phyloP scores from a whole-genome alignment of 2,329 filamentous ascomycete species.

The Penicillium sp. region DNA sequence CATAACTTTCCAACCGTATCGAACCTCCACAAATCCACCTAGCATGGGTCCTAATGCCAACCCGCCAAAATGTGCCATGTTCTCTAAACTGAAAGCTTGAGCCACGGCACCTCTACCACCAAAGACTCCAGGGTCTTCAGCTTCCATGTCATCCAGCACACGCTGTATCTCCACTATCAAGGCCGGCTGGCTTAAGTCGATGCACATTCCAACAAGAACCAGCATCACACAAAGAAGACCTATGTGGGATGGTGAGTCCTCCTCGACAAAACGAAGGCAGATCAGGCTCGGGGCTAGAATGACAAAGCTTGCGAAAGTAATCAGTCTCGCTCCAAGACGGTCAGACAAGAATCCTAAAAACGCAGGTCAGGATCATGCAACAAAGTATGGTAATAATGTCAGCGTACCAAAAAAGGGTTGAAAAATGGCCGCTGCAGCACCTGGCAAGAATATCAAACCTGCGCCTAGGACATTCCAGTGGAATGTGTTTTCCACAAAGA shows the following conservation, averaged over 20 bases:
- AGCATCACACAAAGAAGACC: constrained; percentile 63
- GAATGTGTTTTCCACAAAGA: constrained; percentile 54
- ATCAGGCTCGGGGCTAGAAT: constrained; percentile 58
- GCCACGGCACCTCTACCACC: constrained; percentile 52
- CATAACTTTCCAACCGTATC: constrained; percentile 27
- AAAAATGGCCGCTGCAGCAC: constrained; percentile 59
- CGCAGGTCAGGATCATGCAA: constrained; percentile 16
- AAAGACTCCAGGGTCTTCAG: constrained; percentile 67
- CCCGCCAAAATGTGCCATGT: constrained; percentile 58
- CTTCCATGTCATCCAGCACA: constrained; percentile 51
- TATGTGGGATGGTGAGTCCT: constrained; percentile 59
- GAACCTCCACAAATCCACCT: constrained; percentile 41
- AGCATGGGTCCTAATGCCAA: constrained; percentile 58
- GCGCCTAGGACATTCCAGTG: constrained; percentile 54
- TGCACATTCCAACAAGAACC: constrained; percentile 54
- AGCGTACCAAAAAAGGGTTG: constrained; percentile 51
- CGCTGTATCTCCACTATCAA: constrained; percentile 68
- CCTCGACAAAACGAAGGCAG: constrained; percentile 59
- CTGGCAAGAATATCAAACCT: constrained; percentile 54
- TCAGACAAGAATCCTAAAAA: constrained; percentile 47
- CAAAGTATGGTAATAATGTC: not conserved
- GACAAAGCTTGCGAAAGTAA: constrained; percentile 54
- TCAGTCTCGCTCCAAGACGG: constrained; percentile 60
- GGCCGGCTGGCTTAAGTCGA: constrained; percentile 59
- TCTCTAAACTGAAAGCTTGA: constrained; percentile 62